Evolutionary conservation across 768 basidiomycete genomes (phyloP).

Genomic region (Zangia roseola): DNA sequence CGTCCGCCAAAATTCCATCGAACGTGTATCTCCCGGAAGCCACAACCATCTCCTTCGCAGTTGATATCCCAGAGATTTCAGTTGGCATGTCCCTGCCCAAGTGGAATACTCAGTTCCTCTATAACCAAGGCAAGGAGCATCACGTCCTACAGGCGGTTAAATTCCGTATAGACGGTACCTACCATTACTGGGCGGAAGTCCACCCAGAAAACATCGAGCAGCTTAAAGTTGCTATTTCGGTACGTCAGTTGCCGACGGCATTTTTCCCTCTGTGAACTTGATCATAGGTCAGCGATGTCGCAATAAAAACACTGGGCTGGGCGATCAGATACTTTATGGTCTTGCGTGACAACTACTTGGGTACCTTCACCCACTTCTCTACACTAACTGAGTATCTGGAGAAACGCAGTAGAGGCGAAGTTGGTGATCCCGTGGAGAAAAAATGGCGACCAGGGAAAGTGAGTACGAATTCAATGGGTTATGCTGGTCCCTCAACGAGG

Average conservation of each 20-base stretch:
- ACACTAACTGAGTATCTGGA: slow-evolving; percentile 84
- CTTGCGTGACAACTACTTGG: slow-evolving; percentile 91
- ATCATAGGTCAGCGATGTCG: slow-evolving; percentile 47
- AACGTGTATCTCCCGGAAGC: slow-evolving; percentile 71
- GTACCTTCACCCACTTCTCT: slow-evolving; percentile 89
- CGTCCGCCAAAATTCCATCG: slow-evolving; percentile 57
- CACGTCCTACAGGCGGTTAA: slow-evolving; percentile 59
- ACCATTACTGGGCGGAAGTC: slow-evolving; percentile 68
- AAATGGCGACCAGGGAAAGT: slow-evolving; percentile 84
- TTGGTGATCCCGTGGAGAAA: slow-evolving; percentile 78
- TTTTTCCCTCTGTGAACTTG: slow-evolving; percentile 1
- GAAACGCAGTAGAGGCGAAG: slow-evolving; percentile 53
- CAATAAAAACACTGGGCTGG: slow-evolving; percentile 83
- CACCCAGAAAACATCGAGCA: slow-evolving; percentile 75
- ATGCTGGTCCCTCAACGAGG: slow-evolving; percentile 6
- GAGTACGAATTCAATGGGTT: slow-evolving; percentile 12
- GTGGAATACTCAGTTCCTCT: slow-evolving; percentile 85
- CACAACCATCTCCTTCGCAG: slow-evolving; percentile 61
- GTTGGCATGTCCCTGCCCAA: slow-evolving; percentile 71
- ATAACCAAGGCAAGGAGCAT: slow-evolving; percentile 57
- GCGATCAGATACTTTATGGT: slow-evolving; percentile 85
- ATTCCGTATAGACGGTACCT: slow-evolving; percentile 65
- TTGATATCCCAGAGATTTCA: slow-evolving; percentile 57
- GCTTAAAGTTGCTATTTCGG: slow-evolving; percentile 64
- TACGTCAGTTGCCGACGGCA: slow-evolving; percentile 23